Percentiles rank a stretch among this genome's conserved stretches.
phyloP scores from a whole-genome alignment of 75 land plant genomes.

The Isoetes taiwanensis region DNA sequence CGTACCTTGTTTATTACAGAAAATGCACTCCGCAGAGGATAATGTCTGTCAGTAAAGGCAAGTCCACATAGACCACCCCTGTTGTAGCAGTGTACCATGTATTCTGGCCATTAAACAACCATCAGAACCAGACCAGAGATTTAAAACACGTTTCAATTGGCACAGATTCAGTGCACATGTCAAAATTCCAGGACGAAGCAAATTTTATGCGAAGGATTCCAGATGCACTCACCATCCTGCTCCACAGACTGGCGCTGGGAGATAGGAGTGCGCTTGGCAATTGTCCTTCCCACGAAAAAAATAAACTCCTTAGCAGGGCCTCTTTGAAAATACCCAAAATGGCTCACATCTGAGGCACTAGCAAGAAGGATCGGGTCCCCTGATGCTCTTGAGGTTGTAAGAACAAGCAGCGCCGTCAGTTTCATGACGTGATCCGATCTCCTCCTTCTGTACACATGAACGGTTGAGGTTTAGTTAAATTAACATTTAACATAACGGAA shows the following conservation, averaged over 20 bases:
- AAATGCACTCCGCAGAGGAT: constrained; percentile 89
- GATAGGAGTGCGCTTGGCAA: constrained; percentile 63
- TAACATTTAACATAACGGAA: too few relatives aligned
- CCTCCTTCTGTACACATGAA: too few relatives aligned
- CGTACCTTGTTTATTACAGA: constrained; percentile 76
- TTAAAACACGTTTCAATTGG: too few relatives aligned
- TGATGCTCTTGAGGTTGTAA: constrained; percentile 22
- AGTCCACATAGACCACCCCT: constrained; percentile 65
- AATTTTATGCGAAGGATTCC: background rate
- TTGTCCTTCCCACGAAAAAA: constrained; percentile 70
- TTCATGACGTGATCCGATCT: too few relatives aligned
- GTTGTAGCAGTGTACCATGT: constrained; percentile 84
- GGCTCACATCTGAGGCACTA: constrained; percentile 74
- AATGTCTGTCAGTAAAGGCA: constrained; percentile 77
- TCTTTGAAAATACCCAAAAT: constrained; percentile 87
- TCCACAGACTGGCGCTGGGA: constrained; percentile 87
- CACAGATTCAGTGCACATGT: too few relatives aligned
- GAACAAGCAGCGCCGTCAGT: constrained; percentile 72
- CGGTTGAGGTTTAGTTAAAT: too few relatives aligned
- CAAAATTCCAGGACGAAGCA: too few relatives aligned
- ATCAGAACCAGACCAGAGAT: too few relatives aligned
- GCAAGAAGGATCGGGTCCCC: constrained; percentile 61
- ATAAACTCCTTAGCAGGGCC: constrained; percentile 82
- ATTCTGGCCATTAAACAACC: too few relatives aligned
- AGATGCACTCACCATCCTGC: constrained; percentile 48